Conservation (phyloP, 306 rosid species). For the Cicer chorassanicum region DNA sequence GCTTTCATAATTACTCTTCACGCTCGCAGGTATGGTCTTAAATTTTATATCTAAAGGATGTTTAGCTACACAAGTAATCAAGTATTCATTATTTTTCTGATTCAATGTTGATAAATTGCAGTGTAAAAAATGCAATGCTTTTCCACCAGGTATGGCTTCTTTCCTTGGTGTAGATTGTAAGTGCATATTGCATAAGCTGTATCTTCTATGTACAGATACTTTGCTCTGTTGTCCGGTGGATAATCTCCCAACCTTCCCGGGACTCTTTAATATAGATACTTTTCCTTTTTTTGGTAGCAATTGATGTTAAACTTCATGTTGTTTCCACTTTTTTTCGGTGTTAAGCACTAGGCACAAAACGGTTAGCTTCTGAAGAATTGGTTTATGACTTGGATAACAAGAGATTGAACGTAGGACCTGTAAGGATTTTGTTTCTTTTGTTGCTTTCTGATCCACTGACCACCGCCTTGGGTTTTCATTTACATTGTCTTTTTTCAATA, state of each 20-base stretch:
- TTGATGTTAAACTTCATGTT: slow-evolving; percentile 41
- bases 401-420: slow-evolving; percentile 86
- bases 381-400: slow-evolving; percentile 86
- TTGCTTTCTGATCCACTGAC: slow-evolving; percentile 31
- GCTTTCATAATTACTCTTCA: slow-evolving; percentile 93
- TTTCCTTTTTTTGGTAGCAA: slow-evolving; percentile 15
- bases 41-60: slow-evolving; percentile 33
- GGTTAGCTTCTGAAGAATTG: slow-evolving; percentile 90
- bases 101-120: slow-evolving; percentile 56
- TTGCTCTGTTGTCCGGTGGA: background rate
- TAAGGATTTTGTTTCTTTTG: slow-evolving; percentile 50
- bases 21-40: slow-evolving; percentile 73
- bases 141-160: slow-evolving; percentile 73
- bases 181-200: slow-evolving; percentile 24
- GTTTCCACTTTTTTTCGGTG: slow-evolving; percentile 41
- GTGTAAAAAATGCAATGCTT: slow-evolving; percentile 95
- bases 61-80: slow-evolving; percentile 11
- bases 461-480: slow-evolving; percentile 16
- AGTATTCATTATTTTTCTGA: slow-evolving; percentile 44
- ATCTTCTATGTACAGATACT: slow-evolving; percentile 31
- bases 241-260: background rate
- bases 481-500: background rate
- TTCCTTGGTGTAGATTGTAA: slow-evolving; percentile 33
- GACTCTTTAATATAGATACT: slow-evolving; percentile 5
- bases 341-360: slow-evolving; percentile 85